phyloP scores from a whole-genome alignment of 176 grass and related monocot genomes.

The Pontederia crassipes region DNA sequence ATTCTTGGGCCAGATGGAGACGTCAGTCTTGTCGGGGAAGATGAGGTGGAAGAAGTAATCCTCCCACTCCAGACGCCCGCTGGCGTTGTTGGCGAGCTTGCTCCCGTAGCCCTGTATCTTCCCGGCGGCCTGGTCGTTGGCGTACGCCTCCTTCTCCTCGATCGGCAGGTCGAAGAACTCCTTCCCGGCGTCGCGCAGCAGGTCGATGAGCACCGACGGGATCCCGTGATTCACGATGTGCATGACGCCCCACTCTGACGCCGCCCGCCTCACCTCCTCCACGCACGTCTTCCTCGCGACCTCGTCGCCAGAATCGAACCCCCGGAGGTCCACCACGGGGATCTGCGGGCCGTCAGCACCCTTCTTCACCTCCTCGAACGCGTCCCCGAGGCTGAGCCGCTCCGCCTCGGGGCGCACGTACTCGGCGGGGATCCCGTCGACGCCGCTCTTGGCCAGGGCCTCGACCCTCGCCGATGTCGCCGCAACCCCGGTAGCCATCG shows the following conservation, averaged over 20 bases:
- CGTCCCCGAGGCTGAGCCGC: conserved; percentile 58
- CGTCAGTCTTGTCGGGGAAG: conserved; percentile 39
- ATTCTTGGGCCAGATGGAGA: conserved; percentile 42
- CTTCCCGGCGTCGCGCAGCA: conserved; percentile 37
- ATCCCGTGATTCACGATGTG: conserved; percentile 71
- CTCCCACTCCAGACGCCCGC: conserved; percentile 72
- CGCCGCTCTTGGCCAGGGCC: conserved; percentile 34
- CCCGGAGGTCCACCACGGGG: conserved; percentile 59
- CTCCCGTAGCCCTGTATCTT: conserved; percentile 64
- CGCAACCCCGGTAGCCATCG: conserved; percentile 11
- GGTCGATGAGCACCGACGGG: conserved; percentile 28
- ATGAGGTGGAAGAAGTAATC: conserved; percentile 92
- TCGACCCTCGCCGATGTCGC: conserved; percentile 33
- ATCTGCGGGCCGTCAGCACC: conserved; percentile 24
- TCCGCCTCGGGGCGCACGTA: conserved; percentile 65
- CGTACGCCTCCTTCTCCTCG: conserved; percentile 55
- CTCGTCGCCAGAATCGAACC: conserved; percentile 18
- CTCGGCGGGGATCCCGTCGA: conserved; percentile 48
- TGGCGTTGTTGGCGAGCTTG: conserved; percentile 47
- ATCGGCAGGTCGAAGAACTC: conserved; percentile 63
- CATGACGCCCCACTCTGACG: conserved; percentile 79
- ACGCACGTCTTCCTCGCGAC: conserved; percentile 17
- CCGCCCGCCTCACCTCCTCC: conserved; percentile 44
- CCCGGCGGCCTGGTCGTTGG: conserved; percentile 59
- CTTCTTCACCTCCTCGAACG: conserved; percentile 35